phyloP scores from a whole-genome alignment of 345 rosid genomes.

The Noccaea bulbosa region DNA sequence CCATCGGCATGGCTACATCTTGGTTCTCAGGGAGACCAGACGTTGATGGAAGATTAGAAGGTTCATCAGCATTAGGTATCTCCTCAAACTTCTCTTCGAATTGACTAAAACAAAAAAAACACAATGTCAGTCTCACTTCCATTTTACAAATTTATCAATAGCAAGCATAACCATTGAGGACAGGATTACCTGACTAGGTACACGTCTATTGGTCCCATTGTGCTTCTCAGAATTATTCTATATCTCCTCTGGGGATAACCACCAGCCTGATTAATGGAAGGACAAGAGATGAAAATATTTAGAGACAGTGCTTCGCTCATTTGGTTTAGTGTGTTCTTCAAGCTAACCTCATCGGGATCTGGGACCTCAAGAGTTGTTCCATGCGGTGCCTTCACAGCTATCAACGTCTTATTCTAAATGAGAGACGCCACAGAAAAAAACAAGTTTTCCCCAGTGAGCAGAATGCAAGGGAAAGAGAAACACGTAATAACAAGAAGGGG shows the following conservation, averaged over 20 bases:
- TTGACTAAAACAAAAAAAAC: constrained; percentile 53
- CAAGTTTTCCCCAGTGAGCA: constrained; percentile 16
- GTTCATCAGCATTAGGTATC: constrained; percentile 63
- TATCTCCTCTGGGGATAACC: constrained; percentile 91
- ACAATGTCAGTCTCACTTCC: constrained; percentile 17
- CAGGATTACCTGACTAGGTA: constrained; percentile 83
- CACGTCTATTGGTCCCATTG: constrained; percentile 98
- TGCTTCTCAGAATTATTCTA: constrained; percentile 90
- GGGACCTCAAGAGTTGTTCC: constrained; percentile 99
- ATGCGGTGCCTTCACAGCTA: constrained; percentile 99
- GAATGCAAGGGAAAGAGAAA: constrained; percentile 26
- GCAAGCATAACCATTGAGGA: constrained; percentile 25
- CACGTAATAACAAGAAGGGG: constrained; percentile 27
- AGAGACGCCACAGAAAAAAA: constrained; percentile 7
- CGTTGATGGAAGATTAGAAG: constrained; percentile 58
- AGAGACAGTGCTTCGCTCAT: background rate
- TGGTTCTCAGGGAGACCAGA: constrained; percentile 55
- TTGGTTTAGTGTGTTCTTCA: constrained; percentile 24
- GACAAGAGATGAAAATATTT: constrained; percentile 18
- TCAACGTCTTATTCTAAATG: constrained; percentile 83
- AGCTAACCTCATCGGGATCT: constrained; percentile 96
- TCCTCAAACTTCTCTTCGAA: constrained; percentile 93
- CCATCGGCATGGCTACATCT: constrained; percentile 41
- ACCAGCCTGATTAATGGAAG: constrained; percentile 62
- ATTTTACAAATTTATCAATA: constrained; percentile 2